Evolutionary conservation across 2,329 filamentous ascomycete genomes (phyloP), one percentile per base, ranked within the genome.

Genomic region (Massarina eburnea): DNA sequence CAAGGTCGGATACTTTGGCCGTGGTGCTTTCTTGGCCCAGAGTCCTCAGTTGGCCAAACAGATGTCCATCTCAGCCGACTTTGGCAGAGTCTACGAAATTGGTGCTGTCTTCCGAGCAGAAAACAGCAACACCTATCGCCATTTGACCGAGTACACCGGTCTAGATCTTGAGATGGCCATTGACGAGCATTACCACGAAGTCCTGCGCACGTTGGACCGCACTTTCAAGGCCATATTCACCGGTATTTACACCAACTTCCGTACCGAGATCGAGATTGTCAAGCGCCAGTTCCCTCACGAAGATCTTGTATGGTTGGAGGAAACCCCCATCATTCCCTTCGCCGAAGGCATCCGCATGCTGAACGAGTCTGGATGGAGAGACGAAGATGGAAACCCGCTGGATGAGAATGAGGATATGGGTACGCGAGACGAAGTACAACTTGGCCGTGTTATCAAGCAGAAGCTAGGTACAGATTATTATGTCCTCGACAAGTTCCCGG

Each of bases 121-220:
- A 68, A 95, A 96, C 74, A 95, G 89, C 64, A 96, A 96, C 70
- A 96, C 91, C 0, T 91, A 96, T 63, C 85, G 91, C 29, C 91
- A 96, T 68, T 77, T 96, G 77, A 96, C 91, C 0, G 91, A 96
- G 68, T 96, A 95, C 67, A 96, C 91, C 4, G 91, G 91, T 44
- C 77, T 96, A 22, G 91, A 96, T 78, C 71, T 96, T 15, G 91
- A 96, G 66, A 96, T 96, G 92, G 81, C 85, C 3, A 89, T 96
- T 52, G 86, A 91, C 39, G 83, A 88, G 58, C 86, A 95, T 68
- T 96, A 96, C 67, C 86, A 95, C 61, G 91, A 96, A 71, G 88
- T 91, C 40, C 80, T 96, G 24, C 77, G 83, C 29, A 78, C 88
- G 8, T 81, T 96, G 37, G 91, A 96, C 63, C 78, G 80, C 12